These are phyloP conservation scores for Xerocomus brunneocitrinus DNA, from an alignment of 768 basidiomycete genomes.

Conservation along the genomic window DNA sequence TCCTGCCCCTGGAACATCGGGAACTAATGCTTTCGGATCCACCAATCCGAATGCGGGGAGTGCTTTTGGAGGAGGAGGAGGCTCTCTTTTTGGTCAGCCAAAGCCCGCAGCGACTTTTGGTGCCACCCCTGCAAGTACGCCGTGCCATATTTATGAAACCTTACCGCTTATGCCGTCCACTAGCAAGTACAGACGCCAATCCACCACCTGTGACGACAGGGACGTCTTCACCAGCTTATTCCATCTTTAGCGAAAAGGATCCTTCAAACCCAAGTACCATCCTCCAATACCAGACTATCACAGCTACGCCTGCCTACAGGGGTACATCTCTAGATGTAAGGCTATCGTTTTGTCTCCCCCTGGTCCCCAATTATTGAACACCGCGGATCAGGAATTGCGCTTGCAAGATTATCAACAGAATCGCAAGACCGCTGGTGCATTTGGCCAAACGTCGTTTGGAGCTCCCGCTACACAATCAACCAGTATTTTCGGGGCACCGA, in stretches of 20 bases:
- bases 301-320: constrained; percentile 72
- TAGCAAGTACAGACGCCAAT: constrained; percentile 34
- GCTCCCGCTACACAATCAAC: constrained; percentile 25
- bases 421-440: constrained; percentile 65
- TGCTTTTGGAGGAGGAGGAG: constrained; percentile 43
- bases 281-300: constrained; percentile 78
- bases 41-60: constrained; percentile 26
- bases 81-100: constrained; percentile 56
- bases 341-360: constrained; percentile 3
- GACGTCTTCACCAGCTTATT: constrained; percentile 61
- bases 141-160: not conserved
- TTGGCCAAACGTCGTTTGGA: constrained; percentile 43
- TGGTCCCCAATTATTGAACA: not conserved
- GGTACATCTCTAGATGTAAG: constrained; percentile 73
- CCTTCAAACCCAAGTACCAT: constrained; percentile 37
- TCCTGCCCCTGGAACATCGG: constrained; percentile 28
- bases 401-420: constrained; percentile 72
- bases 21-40: constrained; percentile 34
- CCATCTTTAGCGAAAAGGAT: constrained; percentile 64
- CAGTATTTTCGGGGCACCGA: constrained; percentile 24
- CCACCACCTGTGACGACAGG: constrained; percentile 64
- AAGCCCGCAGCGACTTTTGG: constrained; percentile 45
- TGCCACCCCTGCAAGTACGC: constrained; percentile 32
- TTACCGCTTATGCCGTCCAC: constrained; percentile 10
- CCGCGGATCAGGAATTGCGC: constrained; percentile 56